A percentile compares a stretch with the other conserved stretches of the same genome.
Evolutionary conservation across 768 basidiomycete genomes (phyloP).

Genomic region (Tulasnella sp.): DNA sequence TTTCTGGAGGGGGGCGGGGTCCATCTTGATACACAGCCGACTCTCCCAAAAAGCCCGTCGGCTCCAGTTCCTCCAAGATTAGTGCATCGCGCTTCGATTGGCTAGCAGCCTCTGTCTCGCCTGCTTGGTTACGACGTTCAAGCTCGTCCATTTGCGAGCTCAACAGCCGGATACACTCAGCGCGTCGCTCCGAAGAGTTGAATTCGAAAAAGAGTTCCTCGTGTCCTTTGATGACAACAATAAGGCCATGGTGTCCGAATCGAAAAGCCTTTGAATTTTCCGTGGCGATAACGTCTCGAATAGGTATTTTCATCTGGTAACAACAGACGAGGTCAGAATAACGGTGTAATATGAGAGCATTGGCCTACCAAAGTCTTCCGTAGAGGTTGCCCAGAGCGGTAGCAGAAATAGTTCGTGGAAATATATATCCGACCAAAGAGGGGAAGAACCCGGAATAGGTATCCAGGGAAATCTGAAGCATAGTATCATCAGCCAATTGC

Average conservation of each 20-base stretch:
- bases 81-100: constrained; percentile 57
- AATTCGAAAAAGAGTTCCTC: constrained; percentile 99
- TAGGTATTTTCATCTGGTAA: constrained; percentile 82
- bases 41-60: constrained; percentile 28
- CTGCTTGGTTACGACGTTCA: constrained; percentile 36
- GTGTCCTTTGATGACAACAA: constrained; percentile 85
- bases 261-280: constrained; percentile 80
- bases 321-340: constrained; percentile 8
- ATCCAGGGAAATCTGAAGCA: constrained; percentile 71
- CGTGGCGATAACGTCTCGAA: constrained; percentile 71
- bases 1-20: constrained; percentile 35
- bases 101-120: constrained; percentile 35
- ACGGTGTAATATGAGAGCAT: not conserved
- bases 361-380: constrained; percentile 67
- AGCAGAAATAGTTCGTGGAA: constrained; percentile 88
- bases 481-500: constrained; percentile 22
- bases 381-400: constrained; percentile 76
- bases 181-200: constrained; percentile 61
- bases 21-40: constrained; percentile 32
- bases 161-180: constrained; percentile 61
- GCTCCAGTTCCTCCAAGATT: constrained; percentile 75
- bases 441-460: constrained; percentile 80
- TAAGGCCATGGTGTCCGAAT: constrained; percentile 81
- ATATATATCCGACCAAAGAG: constrained; percentile 79
- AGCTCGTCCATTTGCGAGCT: constrained; percentile 71